Evolutionary conservation across 352 stramenopile genomes (phyloP).

Genomic region (Aphanomyces cochlioides): DNA sequence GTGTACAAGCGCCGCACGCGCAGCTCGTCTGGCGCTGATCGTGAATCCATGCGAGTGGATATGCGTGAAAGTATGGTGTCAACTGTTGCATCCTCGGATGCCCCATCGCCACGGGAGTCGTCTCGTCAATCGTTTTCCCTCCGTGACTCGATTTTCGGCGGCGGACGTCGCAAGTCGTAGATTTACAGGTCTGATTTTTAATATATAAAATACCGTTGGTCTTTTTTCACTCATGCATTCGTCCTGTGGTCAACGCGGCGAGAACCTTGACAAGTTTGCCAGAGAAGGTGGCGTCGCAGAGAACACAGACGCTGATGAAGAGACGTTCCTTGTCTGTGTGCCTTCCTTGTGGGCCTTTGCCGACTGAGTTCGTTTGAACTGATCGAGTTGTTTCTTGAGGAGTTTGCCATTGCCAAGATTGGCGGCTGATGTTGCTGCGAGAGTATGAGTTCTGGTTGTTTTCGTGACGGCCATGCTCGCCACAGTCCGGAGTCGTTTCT

Average conservation of each 20-base stretch:
- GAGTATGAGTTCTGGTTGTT: too few species aligned
- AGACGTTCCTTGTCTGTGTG: too few species aligned
- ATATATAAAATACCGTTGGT: constrained; percentile 2
- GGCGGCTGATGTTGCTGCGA: too few species aligned
- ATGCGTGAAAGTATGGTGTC: constrained; percentile 23
- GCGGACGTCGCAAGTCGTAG: constrained; percentile 9
- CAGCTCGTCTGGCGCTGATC: background rate
- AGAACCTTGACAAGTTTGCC: background rate
- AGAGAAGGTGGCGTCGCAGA: background rate
- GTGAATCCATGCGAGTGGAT: background rate
- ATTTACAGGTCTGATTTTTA: background rate
- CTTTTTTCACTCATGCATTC: background rate
- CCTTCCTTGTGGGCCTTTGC: too few species aligned
- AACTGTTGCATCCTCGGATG: constrained; percentile 1
- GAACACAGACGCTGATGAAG: background rate
- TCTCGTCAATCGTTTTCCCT: constrained; percentile 12
- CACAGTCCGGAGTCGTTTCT: background rate
- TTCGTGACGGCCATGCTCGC: background rate
- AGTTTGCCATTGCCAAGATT: background rate
- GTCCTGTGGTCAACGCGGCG: too few species aligned
- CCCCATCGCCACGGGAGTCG: background rate
- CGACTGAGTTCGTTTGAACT: background rate
- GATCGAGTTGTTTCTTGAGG: constrained; percentile 33
- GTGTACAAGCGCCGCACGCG: constrained; percentile 58
- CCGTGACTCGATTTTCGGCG: background rate